A percentile compares a stretch with the other conserved stretches of the same genome.
phyloP scores from a whole-genome alignment of 2,329 filamentous ascomycete genomes.

The Penicillium sp. region DNA sequence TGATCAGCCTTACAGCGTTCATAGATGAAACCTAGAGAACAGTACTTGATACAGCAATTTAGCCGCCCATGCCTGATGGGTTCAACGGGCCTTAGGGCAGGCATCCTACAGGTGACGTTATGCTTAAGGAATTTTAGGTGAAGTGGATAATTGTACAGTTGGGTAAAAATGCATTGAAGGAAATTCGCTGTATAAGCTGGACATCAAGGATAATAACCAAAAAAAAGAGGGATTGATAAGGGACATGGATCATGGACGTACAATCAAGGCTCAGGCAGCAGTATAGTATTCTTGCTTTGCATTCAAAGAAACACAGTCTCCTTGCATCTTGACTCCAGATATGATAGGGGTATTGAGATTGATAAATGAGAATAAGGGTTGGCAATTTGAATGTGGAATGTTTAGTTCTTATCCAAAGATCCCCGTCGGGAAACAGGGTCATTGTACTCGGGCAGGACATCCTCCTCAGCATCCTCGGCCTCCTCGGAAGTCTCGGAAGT shows the following conservation, averaged over 20 bases:
- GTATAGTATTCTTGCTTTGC: conserved; percentile 9
- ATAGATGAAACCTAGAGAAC: background rate
- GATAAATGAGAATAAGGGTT: background rate
- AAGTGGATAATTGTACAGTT: background rate
- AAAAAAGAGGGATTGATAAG: conserved; percentile 11
- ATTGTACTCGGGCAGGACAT: conserved; percentile 46
- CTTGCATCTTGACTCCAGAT: conserved; percentile 2
- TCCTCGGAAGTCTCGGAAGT: conserved; percentile 27
- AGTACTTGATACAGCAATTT: background rate
- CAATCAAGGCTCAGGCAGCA: conserved; percentile 4
- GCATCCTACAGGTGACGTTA: background rate
- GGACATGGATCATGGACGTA: conserved; percentile 13
- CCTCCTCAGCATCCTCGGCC: conserved; percentile 31
- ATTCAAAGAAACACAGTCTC: background rate
- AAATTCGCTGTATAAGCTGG: conserved; percentile 30
- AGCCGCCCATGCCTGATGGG: background rate
- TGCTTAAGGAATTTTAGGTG: background rate
- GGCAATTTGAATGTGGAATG: background rate
- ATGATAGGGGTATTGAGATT: background rate
- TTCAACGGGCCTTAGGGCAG: background rate
- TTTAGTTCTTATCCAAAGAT: conserved; percentile 42
- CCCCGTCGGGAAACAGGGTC: conserved; percentile 39
- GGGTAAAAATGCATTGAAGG: conserved; percentile 16
- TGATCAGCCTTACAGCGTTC: conserved; percentile 21
- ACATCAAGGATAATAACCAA: conserved; percentile 13